phyloP scores from a whole-genome alignment of 257 asterid species.

The Knoxia roxburghii region DNA sequence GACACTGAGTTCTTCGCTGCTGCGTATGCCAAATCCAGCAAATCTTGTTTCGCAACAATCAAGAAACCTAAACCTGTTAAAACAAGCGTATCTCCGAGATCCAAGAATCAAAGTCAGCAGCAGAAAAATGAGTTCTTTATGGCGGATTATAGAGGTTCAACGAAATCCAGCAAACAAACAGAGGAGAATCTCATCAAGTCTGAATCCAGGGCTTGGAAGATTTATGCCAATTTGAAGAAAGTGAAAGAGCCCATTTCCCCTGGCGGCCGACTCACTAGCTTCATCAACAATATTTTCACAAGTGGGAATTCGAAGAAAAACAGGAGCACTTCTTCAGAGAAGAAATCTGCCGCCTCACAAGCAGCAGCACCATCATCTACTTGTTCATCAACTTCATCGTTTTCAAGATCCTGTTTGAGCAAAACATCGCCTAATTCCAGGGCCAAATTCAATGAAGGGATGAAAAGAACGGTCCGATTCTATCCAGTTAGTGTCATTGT shows the following conservation, averaged over 20 bases:
- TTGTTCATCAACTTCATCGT: constrained; percentile 60
- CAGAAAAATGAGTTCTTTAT: constrained; percentile 20
- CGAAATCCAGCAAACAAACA: constrained; percentile 9
- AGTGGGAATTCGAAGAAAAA: constrained; percentile 35
- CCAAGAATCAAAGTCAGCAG: too few relatives aligned
- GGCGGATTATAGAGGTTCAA: constrained; percentile 10
- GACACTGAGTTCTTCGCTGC: constrained; percentile 52
- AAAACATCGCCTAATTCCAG: constrained; percentile 40
- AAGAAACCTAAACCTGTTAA: constrained; percentile 38
- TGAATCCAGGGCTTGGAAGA: constrained; percentile 50
- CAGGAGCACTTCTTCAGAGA: constrained; percentile 13
- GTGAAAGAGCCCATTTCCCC: constrained; percentile 82
- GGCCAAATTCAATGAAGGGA: constrained; percentile 34
- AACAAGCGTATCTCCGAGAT: constrained; percentile 15
- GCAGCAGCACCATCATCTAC: constrained; percentile 17
- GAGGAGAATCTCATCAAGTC: constrained; percentile 34
- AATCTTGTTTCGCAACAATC: constrained; percentile 40
- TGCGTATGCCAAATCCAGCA: constrained; percentile 28
- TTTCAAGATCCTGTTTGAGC: constrained; percentile 66
- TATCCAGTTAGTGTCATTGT: constrained; percentile 55
- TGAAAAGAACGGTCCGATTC: constrained; percentile 58
- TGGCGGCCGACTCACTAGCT: constrained; percentile 54
- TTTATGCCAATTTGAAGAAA: constrained; percentile 62
- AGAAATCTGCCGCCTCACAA: not conserved
- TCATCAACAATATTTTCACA: constrained; percentile 52